Conservation (phyloP, 164 flowering plant genomes). For the Taxillus chinensis region DNA sequence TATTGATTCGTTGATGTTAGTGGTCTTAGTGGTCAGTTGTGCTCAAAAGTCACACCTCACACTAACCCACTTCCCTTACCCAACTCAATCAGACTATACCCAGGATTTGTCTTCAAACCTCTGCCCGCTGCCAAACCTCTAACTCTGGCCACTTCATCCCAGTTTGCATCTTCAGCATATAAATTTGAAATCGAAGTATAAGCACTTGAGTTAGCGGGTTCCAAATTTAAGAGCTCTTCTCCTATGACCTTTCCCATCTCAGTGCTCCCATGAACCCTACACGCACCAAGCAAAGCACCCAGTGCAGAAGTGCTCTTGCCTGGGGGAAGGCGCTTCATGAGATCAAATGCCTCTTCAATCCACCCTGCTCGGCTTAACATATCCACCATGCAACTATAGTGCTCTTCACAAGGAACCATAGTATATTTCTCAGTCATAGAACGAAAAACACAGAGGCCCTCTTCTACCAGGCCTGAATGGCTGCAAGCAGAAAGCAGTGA, state of each 20-base stretch:
- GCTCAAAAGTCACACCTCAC: too few species aligned
- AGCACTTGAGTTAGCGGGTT: conserved; percentile 49
- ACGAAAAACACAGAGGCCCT: conserved; percentile 34
- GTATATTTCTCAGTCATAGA: conserved; percentile 34
- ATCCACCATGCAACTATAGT: conserved; percentile 39
- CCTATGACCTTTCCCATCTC: conserved; percentile 40
- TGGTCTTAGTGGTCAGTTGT: too few species aligned
- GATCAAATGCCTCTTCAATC: conserved; percentile 44
- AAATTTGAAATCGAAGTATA: conserved; percentile 52
- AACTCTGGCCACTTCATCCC: conserved; percentile 55
- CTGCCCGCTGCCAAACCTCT: conserved; percentile 32
- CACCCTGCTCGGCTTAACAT: conserved; percentile 29
- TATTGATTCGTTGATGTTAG: too few species aligned
- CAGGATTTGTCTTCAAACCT: conserved; percentile 58
- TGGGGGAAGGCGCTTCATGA: conserved; percentile 38
- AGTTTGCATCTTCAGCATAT: conserved; percentile 47
- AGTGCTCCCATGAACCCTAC: conserved; percentile 30
- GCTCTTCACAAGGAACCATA: conserved; percentile 41
- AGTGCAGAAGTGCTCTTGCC: conserved; percentile 56
- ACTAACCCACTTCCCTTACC: too few species aligned
- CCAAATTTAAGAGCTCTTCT: conserved; percentile 34
- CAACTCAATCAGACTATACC: too few species aligned
- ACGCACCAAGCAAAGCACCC: conserved; percentile 64
- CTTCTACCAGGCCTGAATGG: conserved; percentile 45
- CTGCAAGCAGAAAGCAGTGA: conserved; percentile 61